Evolutionary conservation across 2,329 filamentous ascomycete genomes (phyloP), one percentile per base, ranked within the genome.

Genomic region (Ustulina deusta): DNA sequence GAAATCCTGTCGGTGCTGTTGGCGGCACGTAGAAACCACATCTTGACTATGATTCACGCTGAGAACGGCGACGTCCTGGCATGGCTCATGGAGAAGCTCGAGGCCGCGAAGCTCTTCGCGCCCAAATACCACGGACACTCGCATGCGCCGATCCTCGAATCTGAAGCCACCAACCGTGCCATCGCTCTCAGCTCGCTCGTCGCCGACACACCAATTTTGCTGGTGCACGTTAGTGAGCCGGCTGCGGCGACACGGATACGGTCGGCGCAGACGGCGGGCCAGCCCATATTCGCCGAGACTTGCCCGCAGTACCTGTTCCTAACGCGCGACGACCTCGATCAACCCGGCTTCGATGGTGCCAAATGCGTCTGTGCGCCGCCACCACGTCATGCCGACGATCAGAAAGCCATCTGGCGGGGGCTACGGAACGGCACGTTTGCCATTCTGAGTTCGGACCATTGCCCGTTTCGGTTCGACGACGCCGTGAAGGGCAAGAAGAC

Each of bases 241-340:
- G 77, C 77, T 1, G 83, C 85, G 0, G 81, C 83, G 0, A 69
- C 73, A 1, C 80, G 83, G 58, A 86, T 87, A 70, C 80, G 82
- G 55, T 72, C 77, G 42, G 85, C 85, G 0, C 83, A 86, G 73
- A 81, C 80, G 27, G 76, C 78, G 13, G 83, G 83, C 0, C 78
- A 85, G 42, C 85, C 85, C 2, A 77, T 87, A 44, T 84, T 83
- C 69, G 85, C 84, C 1, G 85, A 87, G 74, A 88, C 85, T 0
- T 87, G 85, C 70, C 85, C 85, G 1, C 85, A 88, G 68, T 87
- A 88, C 68, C 80, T 87, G 2, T 85, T 85, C 68, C 79, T 88
- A 5, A 86, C 84, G 1, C 80, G 83, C 22, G 79, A 82, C 25
- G 82, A 85, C 72, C 79, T 87, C 3, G 83, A 84, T 61, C 78